A percentile compares a stretch with the other conserved stretches of the same genome.
These are phyloP conservation scores for Symbiodinium natans DNA, from an alignment of 73 alveolate species.

Conservation along the genomic window DNA sequence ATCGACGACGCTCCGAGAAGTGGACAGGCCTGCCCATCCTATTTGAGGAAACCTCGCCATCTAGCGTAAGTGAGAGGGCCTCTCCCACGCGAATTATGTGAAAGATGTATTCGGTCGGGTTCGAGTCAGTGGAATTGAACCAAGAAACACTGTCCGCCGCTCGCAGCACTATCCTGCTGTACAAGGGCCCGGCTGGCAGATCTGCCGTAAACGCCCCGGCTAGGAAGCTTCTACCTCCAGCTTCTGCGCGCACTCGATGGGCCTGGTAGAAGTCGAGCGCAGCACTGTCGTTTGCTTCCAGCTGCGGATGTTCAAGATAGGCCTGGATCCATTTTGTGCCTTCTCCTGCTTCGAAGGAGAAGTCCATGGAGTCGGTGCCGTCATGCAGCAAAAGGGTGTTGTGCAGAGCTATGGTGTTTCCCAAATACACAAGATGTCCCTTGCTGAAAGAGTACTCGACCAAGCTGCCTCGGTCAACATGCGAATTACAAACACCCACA, in stretches of 20 bases:
- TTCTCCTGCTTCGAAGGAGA: neutral
- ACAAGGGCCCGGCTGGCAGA: neutral
- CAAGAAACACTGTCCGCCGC: neutral
- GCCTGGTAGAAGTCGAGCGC: neutral
- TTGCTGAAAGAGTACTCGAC: constrained; percentile 29
- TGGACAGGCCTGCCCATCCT: no score
- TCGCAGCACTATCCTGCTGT: neutral
- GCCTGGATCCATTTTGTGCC: neutral
- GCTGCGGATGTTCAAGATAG: constrained; percentile 1
- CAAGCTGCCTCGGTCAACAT: neutral
- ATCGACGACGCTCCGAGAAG: neutral
- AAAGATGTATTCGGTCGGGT: neutral
- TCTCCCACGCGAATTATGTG: neutral
- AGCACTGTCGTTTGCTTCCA: neutral
- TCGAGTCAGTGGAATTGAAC: no score
- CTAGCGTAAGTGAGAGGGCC: neutral
- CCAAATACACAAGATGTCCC: neutral
- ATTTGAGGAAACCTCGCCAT: neutral
- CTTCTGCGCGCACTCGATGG: neutral
- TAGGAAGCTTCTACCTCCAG: no score
- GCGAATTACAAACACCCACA: no score
- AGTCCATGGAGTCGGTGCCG: neutral
- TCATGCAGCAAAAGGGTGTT: constrained; percentile 27
- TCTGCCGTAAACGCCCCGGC: no score
- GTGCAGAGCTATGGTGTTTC: neutral